These are phyloP conservation scores for Lepidium didymum DNA, from an alignment of 345 rosid genomes.

Conservation along the genomic window DNA sequence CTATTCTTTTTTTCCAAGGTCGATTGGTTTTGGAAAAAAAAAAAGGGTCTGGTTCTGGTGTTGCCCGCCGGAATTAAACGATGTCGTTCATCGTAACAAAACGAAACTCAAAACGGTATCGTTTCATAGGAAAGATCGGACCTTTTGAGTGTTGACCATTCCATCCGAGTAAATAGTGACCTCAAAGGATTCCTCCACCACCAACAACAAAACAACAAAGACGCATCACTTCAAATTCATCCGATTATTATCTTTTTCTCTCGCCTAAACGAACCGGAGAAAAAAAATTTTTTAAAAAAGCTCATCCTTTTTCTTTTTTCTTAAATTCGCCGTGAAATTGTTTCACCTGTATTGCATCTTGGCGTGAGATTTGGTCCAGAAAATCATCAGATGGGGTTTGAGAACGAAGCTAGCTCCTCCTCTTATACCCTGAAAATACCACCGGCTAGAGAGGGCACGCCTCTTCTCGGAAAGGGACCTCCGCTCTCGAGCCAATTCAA, in stretches of 20 bases:
- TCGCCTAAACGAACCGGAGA: not conserved
- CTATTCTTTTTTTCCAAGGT: too few relatives aligned
- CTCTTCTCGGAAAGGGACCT: slow-evolving; percentile 41
- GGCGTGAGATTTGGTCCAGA: not conserved
- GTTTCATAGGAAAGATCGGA: too few relatives aligned
- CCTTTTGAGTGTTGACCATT: not conserved
- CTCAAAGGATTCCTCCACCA: not conserved
- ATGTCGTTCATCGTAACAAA: too few relatives aligned
- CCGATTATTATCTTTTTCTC: not conserved
- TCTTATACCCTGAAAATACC: slow-evolving; percentile 25
- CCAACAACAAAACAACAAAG: not conserved
- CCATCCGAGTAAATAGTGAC: not conserved
- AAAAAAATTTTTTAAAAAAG: too few relatives aligned
- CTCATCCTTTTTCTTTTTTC: not conserved
- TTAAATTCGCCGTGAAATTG: too few relatives aligned
- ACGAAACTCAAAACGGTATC: too few relatives aligned
- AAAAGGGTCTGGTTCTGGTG: not conserved
- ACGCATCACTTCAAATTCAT: not conserved
- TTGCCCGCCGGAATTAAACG: not conserved
- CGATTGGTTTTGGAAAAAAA: too few relatives aligned
- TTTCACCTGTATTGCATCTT: too few relatives aligned
- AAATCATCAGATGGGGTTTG: slow-evolving; percentile 35
- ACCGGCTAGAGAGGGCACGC: slow-evolving; percentile 51
- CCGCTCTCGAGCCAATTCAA: slow-evolving; percentile 58
- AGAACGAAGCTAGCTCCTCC: slow-evolving; percentile 41